Evolutionary conservation across 2,329 filamentous ascomycete genomes (phyloP).

Genomic region (Talaromyces verruculosus): DNA sequence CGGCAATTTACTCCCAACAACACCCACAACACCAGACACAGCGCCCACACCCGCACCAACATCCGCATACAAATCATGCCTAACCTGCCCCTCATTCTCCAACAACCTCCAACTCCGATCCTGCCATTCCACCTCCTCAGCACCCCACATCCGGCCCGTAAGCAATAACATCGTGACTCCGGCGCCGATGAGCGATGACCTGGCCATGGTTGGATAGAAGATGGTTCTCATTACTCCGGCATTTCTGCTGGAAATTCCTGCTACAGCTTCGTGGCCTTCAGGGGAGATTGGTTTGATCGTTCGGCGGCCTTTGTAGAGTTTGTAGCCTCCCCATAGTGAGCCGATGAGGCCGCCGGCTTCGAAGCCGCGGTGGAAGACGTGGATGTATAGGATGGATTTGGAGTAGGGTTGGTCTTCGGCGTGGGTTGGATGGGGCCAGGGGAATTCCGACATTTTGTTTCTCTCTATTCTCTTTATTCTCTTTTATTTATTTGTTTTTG

Average conservation of each 20-base stretch:
- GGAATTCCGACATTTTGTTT: slow-evolving; percentile 26
- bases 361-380: slow-evolving; percentile 59
- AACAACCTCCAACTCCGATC: slow-evolving; percentile 63
- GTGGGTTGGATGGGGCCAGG: slow-evolving; percentile 56
- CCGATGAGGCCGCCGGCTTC: slow-evolving; percentile 55
- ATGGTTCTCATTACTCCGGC: slow-evolving; percentile 24
- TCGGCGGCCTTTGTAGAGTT: not conserved
- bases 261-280: not conserved
- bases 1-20: not conserved
- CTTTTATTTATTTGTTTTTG: not conserved
- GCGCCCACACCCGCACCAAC: not conserved
- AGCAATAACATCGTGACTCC: slow-evolving; percentile 49
- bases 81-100: slow-evolving; percentile 57
- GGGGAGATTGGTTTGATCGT: not conserved
- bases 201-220: slow-evolving; percentile 50
- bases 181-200: slow-evolving; percentile 49
- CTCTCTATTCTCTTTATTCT: not conserved
- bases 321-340: slow-evolving; percentile 35
- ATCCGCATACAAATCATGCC: slow-evolving; percentile 11
- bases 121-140: slow-evolving; percentile 62
- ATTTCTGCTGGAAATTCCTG: not conserved
- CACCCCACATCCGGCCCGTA: slow-evolving; percentile 54
- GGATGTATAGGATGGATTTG: slow-evolving; percentile 57
- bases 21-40: not conserved
- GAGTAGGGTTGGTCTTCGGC: slow-evolving; percentile 63